These are phyloP conservation scores for Pezicula neosporulosa DNA, from an alignment of 2,329 filamentous ascomycete genomes.

Conservation along the genomic window DNA sequence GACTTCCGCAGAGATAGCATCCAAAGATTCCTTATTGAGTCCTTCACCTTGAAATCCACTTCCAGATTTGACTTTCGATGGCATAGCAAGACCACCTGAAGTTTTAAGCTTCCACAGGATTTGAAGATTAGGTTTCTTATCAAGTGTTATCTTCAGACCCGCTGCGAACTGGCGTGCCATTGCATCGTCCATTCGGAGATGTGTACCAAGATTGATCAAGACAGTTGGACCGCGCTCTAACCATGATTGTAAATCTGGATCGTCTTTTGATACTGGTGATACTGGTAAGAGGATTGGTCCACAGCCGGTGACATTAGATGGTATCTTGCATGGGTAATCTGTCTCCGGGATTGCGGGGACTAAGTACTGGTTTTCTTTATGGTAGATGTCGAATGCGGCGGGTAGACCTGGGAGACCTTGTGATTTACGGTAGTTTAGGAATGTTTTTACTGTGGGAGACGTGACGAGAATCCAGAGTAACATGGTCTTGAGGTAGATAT, in stretches of 20 bases:
- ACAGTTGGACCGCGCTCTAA: constrained; percentile 38
- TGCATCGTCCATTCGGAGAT: constrained; percentile 10
- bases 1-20: constrained; percentile 7
- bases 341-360: constrained; percentile 16
- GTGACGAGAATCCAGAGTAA: constrained; percentile 10
- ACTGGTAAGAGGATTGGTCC: constrained; percentile 42
- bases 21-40: constrained; percentile 4
- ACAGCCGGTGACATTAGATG: constrained; percentile 37
- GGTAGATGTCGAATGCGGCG: constrained; percentile 25
- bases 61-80: not conserved
- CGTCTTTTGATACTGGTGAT: constrained; percentile 30
- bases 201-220: constrained; percentile 45
- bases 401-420: constrained; percentile 19
- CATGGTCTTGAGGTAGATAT: constrained; percentile 32
- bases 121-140: constrained; percentile 22
- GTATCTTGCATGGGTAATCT: constrained; percentile 35
- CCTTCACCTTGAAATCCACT: not conserved
- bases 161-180: constrained; percentile 36
- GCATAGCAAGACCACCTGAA: constrained; percentile 4
- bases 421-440: constrained; percentile 22
- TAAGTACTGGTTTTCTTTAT: constrained; percentile 25
- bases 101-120: constrained; percentile 34
- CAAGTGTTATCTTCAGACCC: constrained; percentile 33
- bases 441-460: constrained; percentile 13
- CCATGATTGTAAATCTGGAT: constrained; percentile 41